Evolutionary conservation across 1,284 basidiomycete genomes (phyloP).

Genomic region (Rhodofomes roseus): DNA sequence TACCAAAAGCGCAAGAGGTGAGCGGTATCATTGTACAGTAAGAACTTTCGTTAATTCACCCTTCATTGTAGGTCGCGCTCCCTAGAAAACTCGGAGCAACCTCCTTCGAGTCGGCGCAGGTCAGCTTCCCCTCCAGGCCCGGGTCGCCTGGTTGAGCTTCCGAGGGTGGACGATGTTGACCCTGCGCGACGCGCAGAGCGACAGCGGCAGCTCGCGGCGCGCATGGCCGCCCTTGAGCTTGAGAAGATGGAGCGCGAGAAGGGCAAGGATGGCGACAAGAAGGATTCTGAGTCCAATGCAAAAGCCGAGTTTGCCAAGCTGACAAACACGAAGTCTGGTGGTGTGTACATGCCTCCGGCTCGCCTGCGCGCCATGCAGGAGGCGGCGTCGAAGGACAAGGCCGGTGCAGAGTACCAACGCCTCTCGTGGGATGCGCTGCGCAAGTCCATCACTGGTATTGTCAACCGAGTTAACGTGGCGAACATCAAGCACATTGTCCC

Average conservation of each 20-base stretch:
- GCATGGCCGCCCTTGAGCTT: slow-evolving; percentile 71
- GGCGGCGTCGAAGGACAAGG: slow-evolving; percentile 82
- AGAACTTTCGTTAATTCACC: background rate
- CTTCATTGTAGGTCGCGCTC: slow-evolving; percentile 47
- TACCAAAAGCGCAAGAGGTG: slow-evolving; percentile 59
- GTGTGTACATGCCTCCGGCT: slow-evolving; percentile 96
- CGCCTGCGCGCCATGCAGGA: slow-evolving; percentile 89
- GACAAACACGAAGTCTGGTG: slow-evolving; percentile 78
- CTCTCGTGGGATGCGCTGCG: slow-evolving; percentile 97
- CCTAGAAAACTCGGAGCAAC: slow-evolving; percentile 42
- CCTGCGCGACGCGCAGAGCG: slow-evolving; percentile 73
- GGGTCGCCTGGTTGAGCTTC: slow-evolving; percentile 38
- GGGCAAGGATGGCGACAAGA: slow-evolving; percentile 40
- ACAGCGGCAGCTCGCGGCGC: slow-evolving; percentile 73
- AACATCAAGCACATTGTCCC: slow-evolving; percentile 98
- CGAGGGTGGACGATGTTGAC: slow-evolving; percentile 72
- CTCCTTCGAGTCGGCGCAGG: slow-evolving; percentile 60
- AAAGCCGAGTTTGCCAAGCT: slow-evolving; percentile 82
- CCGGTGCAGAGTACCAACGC: slow-evolving; percentile 90
- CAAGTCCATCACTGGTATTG: slow-evolving; percentile 98
- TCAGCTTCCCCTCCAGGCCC: slow-evolving; percentile 51
- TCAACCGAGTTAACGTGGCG: slow-evolving; percentile 94
- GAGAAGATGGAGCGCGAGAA: slow-evolving; percentile 52
- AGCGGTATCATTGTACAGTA: slow-evolving; percentile 3
- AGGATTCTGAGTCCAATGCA: slow-evolving; percentile 50